Percentiles rank a stretch among this genome's conserved stretches.
Conservation (phyloP, 2,329 filamentous ascomycete species). For the Trichoderma arundinaceum region DNA sequence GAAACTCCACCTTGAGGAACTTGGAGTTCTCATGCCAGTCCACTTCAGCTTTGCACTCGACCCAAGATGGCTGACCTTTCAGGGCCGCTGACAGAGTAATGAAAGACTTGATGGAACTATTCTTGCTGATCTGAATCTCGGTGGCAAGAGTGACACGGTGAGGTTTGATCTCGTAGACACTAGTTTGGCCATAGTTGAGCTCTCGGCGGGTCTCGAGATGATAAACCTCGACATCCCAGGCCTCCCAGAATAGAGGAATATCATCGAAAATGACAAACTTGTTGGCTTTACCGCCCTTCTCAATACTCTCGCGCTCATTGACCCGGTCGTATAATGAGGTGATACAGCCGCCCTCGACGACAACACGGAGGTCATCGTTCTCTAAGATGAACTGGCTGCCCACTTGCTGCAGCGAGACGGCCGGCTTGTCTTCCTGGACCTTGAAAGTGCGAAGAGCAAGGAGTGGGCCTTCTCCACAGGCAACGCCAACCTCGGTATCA, state of each 20-base stretch:
- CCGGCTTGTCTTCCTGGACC: conserved; percentile 49
- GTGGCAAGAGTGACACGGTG: conserved; percentile 83
- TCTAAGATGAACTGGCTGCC: conserved; percentile 72
- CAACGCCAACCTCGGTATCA: conserved; percentile 57
- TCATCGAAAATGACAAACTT: conserved; percentile 96
- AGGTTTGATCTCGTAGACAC: conserved; percentile 71
- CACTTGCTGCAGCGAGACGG: conserved; percentile 59
- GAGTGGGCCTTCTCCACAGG: conserved; percentile 61
- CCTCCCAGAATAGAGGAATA: conserved; percentile 96
- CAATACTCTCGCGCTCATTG: conserved; percentile 77
- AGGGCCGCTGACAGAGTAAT: conserved; percentile 77
- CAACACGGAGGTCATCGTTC: conserved; percentile 77
- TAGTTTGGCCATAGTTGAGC: conserved; percentile 70
- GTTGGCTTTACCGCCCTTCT: conserved; percentile 77
- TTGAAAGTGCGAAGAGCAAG: conserved; percentile 59
- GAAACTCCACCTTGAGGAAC: conserved; percentile 98
- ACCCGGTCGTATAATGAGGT: conserved; percentile 80
- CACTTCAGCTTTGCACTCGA: conserved; percentile 84
- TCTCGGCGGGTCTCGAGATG: conserved; percentile 87
- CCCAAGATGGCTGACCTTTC: conserved; percentile 63
- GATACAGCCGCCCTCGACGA: conserved; percentile 76
- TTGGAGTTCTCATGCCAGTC: conserved; percentile 98
- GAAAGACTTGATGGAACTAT: conserved; percentile 84
- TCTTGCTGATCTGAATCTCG: conserved; percentile 83
- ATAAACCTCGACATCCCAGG: conserved; percentile 97